Conservation (phyloP, 495 filamentous ascomycete species). For the Penicillium cinerascens region DNA sequence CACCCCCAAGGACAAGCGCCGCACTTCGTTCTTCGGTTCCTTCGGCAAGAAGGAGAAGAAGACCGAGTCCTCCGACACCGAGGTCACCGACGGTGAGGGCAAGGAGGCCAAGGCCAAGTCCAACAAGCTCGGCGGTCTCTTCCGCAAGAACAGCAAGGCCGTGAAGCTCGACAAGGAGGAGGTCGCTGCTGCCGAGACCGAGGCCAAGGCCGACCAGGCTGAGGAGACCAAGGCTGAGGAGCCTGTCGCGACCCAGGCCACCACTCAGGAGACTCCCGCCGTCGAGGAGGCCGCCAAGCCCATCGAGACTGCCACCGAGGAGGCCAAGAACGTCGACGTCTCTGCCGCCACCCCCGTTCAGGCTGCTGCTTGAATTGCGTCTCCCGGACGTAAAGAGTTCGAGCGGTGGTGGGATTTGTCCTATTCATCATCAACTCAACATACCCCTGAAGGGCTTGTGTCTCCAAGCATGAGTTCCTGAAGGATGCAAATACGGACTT, state of each 20-base stretch:
- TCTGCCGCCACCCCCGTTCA: conserved; percentile 43
- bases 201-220: conserved; percentile 34
- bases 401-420: conserved; percentile 45
- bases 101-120: conserved; percentile 46
- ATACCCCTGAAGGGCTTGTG: conserved; percentile 11
- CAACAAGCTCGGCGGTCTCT: conserved; percentile 53
- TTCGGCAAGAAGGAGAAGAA: conserved; percentile 55
- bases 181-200: conserved; percentile 28
- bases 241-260: conserved; percentile 28
- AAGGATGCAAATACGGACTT: conserved; percentile 23
- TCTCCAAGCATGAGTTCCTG: conserved; percentile 1
- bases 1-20: conserved; percentile 50
- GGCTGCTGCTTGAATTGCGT: conserved; percentile 46
- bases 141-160: conserved; percentile 56
- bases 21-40: conserved; percentile 53
- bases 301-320: conserved; percentile 28
- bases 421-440: conserved; percentile 17
- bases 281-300: conserved; percentile 26
- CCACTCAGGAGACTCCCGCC: conserved; percentile 28
- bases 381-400: conserved; percentile 32
- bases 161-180: conserved; percentile 45
- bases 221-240: conserved; percentile 22
- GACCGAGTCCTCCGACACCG: conserved; percentile 47
- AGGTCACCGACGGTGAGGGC: conserved; percentile 45
- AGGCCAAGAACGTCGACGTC: conserved; percentile 33